Percentiles rank a stretch among this genome's conserved stretches.
Evolutionary conservation across 2,329 filamentous ascomycete species (phyloP).

Genomic region (Fusarium sp.): DNA sequence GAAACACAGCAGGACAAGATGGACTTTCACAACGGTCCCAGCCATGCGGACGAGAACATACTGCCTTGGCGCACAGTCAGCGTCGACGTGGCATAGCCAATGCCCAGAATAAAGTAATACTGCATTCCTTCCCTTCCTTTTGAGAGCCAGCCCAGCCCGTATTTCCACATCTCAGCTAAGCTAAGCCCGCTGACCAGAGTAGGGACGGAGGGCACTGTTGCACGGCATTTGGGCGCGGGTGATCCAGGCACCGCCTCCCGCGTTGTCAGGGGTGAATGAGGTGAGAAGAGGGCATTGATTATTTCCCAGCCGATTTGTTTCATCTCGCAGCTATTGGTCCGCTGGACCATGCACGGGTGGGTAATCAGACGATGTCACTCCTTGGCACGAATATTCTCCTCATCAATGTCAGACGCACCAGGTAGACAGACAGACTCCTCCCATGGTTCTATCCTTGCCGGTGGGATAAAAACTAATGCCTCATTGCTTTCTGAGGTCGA

Average conservation of each 20-base stretch:
- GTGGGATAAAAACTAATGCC: not conserved
- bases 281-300: not conserved
- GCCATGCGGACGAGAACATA: not conserved
- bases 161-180: slow-evolving; percentile 4
- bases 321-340: slow-evolving; percentile 28
- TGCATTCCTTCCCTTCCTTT: not conserved
- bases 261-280: not conserved
- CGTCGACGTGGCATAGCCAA: not conserved
- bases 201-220: not conserved
- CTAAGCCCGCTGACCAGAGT: slow-evolving; percentile 4
- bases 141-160: not conserved
- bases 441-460: not conserved
- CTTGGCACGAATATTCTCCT: slow-evolving; percentile 13
- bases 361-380: slow-evolving; percentile 24
- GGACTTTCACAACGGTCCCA: not conserved
- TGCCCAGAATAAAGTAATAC: not conserved
- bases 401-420: slow-evolving; percentile 11
- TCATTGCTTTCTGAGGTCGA: not conserved
- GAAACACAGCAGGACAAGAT: not conserved
- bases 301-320: slow-evolving; percentile 19
- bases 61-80: not conserved
- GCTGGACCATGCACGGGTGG: slow-evolving; percentile 7
- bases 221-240: slow-evolving; percentile 3
- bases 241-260: not conserved
- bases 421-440: not conserved